Conservation (phyloP, 225 moss, liverwort and hornwort species). For the Sphagnum contortum region DNA sequence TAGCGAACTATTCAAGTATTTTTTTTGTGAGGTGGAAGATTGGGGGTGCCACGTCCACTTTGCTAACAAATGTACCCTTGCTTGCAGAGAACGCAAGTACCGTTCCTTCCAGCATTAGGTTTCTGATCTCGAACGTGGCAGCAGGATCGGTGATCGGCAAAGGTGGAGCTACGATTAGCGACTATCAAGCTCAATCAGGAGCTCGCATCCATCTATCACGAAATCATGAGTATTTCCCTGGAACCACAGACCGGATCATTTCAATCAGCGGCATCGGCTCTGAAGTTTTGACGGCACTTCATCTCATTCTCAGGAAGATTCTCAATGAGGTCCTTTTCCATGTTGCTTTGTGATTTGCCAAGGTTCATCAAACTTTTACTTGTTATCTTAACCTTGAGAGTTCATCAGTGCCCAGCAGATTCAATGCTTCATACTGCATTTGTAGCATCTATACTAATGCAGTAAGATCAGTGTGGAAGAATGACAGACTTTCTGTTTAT, state of each 20-base stretch:
- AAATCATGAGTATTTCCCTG: conserved; percentile 49
- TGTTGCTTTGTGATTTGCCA: not conserved
- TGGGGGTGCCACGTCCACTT: no score
- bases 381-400: no score
- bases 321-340: conserved; percentile 24
- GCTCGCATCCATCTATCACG: conserved; percentile 44
- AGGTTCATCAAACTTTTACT: not conserved
- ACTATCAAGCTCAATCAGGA: conserved; percentile 39
- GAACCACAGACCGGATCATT: conserved; percentile 46
- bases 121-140: conserved; percentile 46
- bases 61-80: not conserved
- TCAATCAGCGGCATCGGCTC: conserved; percentile 30
- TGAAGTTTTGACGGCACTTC: conserved; percentile 37
- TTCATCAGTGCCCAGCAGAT: no score
- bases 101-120: conserved; percentile 35
- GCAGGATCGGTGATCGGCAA: conserved; percentile 54
- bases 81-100: conserved; percentile 32
- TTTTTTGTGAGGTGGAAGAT: no score
- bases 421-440: no score
- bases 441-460: no score
- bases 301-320: conserved; percentile 45
- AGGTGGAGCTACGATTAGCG: conserved; percentile 48
- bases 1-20: no score
- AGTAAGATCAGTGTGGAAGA: no score
- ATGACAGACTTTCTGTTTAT: no score